Conservation (phyloP, 176 grass and related monocot genomes). For the Eleusine indica region DNA sequence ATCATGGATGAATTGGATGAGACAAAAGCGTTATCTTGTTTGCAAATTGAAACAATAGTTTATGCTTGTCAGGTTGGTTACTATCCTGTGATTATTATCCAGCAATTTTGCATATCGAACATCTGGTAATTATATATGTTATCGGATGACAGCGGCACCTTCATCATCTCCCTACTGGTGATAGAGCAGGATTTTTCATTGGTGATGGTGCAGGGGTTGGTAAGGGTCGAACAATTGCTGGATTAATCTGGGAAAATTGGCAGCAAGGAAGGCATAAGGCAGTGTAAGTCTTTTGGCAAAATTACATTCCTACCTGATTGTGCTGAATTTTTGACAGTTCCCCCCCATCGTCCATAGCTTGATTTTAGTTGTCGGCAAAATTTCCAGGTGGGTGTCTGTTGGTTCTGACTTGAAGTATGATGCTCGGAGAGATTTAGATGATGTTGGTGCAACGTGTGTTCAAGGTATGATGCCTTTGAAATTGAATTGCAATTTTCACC, state of each 20-base stretch:
- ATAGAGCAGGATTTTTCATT: constrained; percentile 97
- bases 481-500: constrained; percentile 14
- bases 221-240: constrained; percentile 98
- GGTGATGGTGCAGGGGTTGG: constrained; percentile 99
- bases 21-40: constrained; percentile 84
- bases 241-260: constrained; percentile 99
- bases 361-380: constrained; percentile 22
- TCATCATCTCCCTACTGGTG: constrained; percentile 83
- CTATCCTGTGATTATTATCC: constrained; percentile 37
- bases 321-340: constrained; percentile 13
- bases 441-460: constrained; percentile 88
- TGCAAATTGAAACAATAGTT: constrained; percentile 97
- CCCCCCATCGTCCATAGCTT: constrained; percentile 24
- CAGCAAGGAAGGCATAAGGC: constrained; percentile 88
- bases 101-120: constrained; percentile 5
- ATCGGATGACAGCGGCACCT: constrained; percentile 74
- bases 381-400: constrained; percentile 92
- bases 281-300: constrained; percentile 67
- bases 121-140: constrained; percentile 47
- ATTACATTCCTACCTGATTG: constrained; percentile 4
- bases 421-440: constrained; percentile 96
- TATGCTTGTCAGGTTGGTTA: constrained; percentile 96
- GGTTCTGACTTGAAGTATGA: constrained; percentile 98
- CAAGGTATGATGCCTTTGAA: constrained; percentile 61
- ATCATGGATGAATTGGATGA: constrained; percentile 80